phyloP scores from a whole-genome alignment of 1,139 yeast species.

The Pneumocystis oryctolagi region DNA sequence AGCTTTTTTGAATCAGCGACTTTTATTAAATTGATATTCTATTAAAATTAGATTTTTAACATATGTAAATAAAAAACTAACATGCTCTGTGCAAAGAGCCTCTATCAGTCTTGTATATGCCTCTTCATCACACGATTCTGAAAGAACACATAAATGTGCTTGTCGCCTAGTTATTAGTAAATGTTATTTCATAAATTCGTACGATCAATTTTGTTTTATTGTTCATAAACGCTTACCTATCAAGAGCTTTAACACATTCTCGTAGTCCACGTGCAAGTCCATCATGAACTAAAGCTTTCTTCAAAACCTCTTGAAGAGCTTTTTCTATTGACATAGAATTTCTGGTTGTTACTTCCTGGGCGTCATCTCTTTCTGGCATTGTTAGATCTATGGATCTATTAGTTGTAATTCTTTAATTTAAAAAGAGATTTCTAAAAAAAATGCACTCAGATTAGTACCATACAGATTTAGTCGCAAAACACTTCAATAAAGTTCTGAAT shows the following conservation, averaged over 20 bases:
- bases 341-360: conserved; percentile 61
- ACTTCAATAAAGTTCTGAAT: not conserved
- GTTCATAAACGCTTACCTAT: conserved; percentile 32
- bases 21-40: conserved; percentile 91
- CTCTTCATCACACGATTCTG: conserved; percentile 97
- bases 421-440: not conserved
- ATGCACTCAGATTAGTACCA: not conserved
- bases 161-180: conserved; percentile 36
- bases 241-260: conserved; percentile 98
- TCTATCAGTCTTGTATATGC: conserved; percentile 94
- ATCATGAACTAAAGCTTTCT: conserved; percentile 96
- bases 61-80: not conserved
- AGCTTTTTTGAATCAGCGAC: conserved; percentile 98
- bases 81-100: conserved; percentile 93
- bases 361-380: conserved; percentile 58
- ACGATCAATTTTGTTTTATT: not conserved
- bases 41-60: not conserved
- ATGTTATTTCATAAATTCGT: not conserved
- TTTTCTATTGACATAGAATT: conserved; percentile 94
- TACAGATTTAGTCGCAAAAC: not conserved
- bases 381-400: not conserved
- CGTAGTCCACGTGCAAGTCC: conserved; percentile 99
- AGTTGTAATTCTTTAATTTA: not conserved
- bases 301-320: conserved; percentile 94
- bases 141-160: conserved; percentile 94